Base-by-base conservation (phyloP, 257 asterid species). In the Solanum ahanhuiri region DNA sequence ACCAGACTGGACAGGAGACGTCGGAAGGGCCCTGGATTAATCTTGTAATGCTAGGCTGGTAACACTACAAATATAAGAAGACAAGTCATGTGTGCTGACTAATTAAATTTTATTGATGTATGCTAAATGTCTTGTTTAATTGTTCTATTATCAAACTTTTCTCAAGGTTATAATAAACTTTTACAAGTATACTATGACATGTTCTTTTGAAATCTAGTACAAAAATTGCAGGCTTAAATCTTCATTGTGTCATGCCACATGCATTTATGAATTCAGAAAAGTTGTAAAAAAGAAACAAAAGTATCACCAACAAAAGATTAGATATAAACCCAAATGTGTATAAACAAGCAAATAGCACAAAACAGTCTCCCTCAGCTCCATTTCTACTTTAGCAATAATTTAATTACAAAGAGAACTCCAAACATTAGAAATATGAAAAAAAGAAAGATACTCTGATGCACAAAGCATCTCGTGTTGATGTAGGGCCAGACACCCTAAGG, bases 11-110 rank as follows among this genome's bases (percentile, higher is more conserved):
- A 90, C 23, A 86, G 88, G 86, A 87, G 71, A n/a, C 64, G 89
- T 4, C 76, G 85, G 18, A 88, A 79, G 30, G 77, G 81, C 12
- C 87, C 84, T 96, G 87, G 89, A 90, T 20, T 10, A 22, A 72
- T 72, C 51, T 72, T 35, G 18, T 72, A 34, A 20, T 35, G 48
- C 51, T 72, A 71, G 45, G 45, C 3, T 71, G 79, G 7, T 71
- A 71, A 71, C 11, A 12, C 25, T 17, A 20, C 81, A 34, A 72
- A 35, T 72, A 72, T 72, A 71, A 34, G 81, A 35, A 72, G 81
- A 72, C 51, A 72, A 72, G 2, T 72, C 31, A 9, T 20, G 48
- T 72, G 51, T 72, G 48, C 81, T 72, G 81, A 18, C 81, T 72
- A 35, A 35, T 35, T 72, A 35, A 35, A 6, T 35, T 35, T 35